Conservation (phyloP, 306 rosid species). For the Carpinus fangiana region DNA sequence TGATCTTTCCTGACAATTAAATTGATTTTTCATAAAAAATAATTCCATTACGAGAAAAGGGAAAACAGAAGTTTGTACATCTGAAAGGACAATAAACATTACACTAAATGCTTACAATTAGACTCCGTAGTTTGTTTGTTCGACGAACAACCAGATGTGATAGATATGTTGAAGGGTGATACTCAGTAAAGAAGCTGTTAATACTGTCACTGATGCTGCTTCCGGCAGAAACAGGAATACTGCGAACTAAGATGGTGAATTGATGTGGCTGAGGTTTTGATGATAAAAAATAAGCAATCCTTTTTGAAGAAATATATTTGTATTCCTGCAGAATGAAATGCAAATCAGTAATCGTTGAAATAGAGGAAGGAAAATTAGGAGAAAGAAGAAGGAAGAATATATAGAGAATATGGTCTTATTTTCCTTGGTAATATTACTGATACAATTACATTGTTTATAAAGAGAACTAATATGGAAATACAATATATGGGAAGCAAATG, state of each 20-base stretch:
- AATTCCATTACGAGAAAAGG: neutral
- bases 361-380: no score
- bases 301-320: constrained; percentile 61
- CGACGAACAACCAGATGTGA: constrained; percentile 70
- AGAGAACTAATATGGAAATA: no score
- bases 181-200: constrained; percentile 65
- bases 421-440: no score
- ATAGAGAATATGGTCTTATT: no score
- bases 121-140: constrained; percentile 57
- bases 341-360: constrained; percentile 24
- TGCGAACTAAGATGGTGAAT: constrained; percentile 76
- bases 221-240: constrained; percentile 58
- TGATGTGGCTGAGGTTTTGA: constrained; percentile 91
- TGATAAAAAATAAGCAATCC: constrained; percentile 72
- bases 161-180: constrained; percentile 75
- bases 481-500: no score
- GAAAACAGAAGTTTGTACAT: constrained; percentile 14
- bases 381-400: no score
- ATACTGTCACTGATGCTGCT: constrained; percentile 61
- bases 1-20: neutral
- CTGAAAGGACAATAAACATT: constrained; percentile 21
- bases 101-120: constrained; percentile 55
- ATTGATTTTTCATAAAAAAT: constrained; percentile 9
- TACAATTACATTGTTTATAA: no score
- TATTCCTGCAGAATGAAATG: constrained; percentile 66